Percentiles rank a stretch among this genome's conserved stretches.
phyloP scores from a whole-genome alignment of 2,329 filamentous ascomycete species.

The Penicillium frequentans region DNA sequence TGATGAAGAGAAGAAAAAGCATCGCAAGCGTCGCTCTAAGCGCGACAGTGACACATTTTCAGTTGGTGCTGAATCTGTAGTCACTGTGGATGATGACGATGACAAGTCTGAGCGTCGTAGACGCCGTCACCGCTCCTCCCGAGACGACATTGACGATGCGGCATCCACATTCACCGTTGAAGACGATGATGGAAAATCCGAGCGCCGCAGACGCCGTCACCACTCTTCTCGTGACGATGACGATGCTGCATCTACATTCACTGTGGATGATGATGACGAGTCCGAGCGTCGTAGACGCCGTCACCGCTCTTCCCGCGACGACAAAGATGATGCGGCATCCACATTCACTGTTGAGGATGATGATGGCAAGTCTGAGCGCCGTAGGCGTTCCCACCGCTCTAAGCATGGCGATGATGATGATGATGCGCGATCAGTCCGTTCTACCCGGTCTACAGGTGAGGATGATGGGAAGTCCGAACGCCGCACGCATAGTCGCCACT shows the following conservation, averaged over 20 bases:
- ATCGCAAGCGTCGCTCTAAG: not conserved
- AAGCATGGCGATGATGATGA: not conserved
- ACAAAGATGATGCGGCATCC: slow-evolving; percentile 1
- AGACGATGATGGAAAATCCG: slow-evolving; percentile 13
- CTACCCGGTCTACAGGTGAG: not conserved
- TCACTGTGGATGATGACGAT: slow-evolving; percentile 20
- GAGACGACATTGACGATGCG: not conserved
- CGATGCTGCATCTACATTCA: not conserved
- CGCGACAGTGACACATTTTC: slow-evolving; percentile 19
- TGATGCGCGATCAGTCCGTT: not conserved
- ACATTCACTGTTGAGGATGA: not conserved
- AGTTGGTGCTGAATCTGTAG: slow-evolving; percentile 19
- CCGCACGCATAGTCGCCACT: slow-evolving; percentile 26
- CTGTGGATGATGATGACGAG: slow-evolving; percentile 9
- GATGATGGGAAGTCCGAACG: slow-evolving; percentile 15
- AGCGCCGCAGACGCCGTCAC: not conserved
- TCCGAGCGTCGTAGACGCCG: not conserved
- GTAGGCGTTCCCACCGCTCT: not conserved
- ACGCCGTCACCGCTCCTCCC: slow-evolving; percentile 13
- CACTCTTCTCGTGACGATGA: not conserved
- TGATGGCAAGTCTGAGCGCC: not conserved
- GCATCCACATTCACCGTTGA: slow-evolving; percentile 5
- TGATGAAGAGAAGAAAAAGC: slow-evolving; percentile 1
- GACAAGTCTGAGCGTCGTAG: slow-evolving; percentile 24
- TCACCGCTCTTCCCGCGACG: slow-evolving; percentile 1